Base-by-base conservation (phyloP, 2,329 filamentous ascomycete species). In the Fusarium burgessii region DNA sequence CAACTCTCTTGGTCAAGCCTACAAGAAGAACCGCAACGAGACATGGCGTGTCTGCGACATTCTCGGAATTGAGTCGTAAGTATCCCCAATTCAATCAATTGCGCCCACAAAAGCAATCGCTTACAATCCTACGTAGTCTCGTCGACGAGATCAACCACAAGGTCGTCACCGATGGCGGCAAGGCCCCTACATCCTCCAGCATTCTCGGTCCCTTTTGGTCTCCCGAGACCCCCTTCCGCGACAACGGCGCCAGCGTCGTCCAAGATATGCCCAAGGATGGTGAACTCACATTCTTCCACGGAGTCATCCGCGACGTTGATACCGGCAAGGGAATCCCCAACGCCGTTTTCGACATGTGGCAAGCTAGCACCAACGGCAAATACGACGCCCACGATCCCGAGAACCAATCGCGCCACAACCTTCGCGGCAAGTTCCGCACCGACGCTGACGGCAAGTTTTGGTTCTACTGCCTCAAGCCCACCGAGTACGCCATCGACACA, bases 121-220 rank as follows among this genome's bases (percentile, higher is more conserved):
- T 71, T 20, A 72, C 47, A 33, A 4, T n/a, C 38, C n/a, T n/a
- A n/a, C n/a, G n/a, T 41, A 58, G 59, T 4, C 66, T 66, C 18
- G 68, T 61, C 41, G 62, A 64, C 9, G 90, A 92, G 76, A 91
- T 91, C 73, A 88, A 88, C 70, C 87, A 90, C 84, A 88, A 86
- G 78, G 83, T 89, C 78, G 82, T 90, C 77, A 88, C 89, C 71
- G 88, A 92, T 62, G 85, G 87, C 61, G 84, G 85, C 77, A 82
- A 88, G 67, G 84, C 87, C 66, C 91, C 91, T 49, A 93, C 92
- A n/a, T 92, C 91, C 6, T 92, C 91, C 67, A 87, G 91, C 64
- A 94, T 94, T 77, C 89, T 94, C 66, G 92, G 92, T 4, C 92
- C 92, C 71, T 93, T 94, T 86, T 94, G 91, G 91, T 91, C 89